Conservation (phyloP, 2,329 filamentous ascomycete species). For the Neofusicoccum sp. region DNA sequence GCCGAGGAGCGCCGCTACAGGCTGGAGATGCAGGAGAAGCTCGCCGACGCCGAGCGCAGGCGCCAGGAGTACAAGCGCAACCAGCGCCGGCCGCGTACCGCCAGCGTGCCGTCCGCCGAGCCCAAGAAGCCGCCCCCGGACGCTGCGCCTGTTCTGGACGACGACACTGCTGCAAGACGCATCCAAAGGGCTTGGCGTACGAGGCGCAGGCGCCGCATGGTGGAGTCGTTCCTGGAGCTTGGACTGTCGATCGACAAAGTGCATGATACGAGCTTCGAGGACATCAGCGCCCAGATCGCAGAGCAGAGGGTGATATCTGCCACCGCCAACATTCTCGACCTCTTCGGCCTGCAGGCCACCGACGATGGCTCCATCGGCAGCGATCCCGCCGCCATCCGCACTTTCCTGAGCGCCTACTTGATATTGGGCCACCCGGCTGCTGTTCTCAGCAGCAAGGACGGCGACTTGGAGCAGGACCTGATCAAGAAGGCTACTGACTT, state of each 20-base stretch:
- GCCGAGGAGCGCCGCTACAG: slow-evolving; percentile 71
- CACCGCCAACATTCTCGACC: slow-evolving; percentile 68
- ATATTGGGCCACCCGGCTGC: slow-evolving; percentile 78
- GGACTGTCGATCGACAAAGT: slow-evolving; percentile 72
- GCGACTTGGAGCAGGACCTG: slow-evolving; percentile 69
- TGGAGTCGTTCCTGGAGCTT: slow-evolving; percentile 67
- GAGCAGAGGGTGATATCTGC: slow-evolving; percentile 66
- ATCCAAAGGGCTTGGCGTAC: slow-evolving; percentile 74
- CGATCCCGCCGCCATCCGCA: slow-evolving; percentile 71
- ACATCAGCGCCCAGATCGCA: slow-evolving; percentile 69
- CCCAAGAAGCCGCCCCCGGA: slow-evolving; percentile 35
- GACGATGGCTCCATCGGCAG: slow-evolving; percentile 67
- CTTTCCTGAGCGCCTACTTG: slow-evolving; percentile 78
- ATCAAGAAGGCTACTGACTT: slow-evolving; percentile 78
- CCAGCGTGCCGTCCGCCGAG: slow-evolving; percentile 54
- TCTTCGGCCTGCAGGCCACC: slow-evolving; percentile 63
- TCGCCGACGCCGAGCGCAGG: slow-evolving; percentile 75
- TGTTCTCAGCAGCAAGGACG: slow-evolving; percentile 74
- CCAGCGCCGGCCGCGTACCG: slow-evolving; percentile 61
- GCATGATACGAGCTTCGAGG: slow-evolving; percentile 70
- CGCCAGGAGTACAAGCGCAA: slow-evolving; percentile 59
- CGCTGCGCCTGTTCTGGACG: slow-evolving; percentile 46
- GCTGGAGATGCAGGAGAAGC: slow-evolving; percentile 76
- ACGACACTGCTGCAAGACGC: slow-evolving; percentile 64
- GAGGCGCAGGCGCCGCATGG: slow-evolving; percentile 58